A percentile compares a stretch with the other conserved stretches of the same genome.
Conservation (phyloP, 352 stramenopile species). For the Thalassiosira mediterranea region DNA sequence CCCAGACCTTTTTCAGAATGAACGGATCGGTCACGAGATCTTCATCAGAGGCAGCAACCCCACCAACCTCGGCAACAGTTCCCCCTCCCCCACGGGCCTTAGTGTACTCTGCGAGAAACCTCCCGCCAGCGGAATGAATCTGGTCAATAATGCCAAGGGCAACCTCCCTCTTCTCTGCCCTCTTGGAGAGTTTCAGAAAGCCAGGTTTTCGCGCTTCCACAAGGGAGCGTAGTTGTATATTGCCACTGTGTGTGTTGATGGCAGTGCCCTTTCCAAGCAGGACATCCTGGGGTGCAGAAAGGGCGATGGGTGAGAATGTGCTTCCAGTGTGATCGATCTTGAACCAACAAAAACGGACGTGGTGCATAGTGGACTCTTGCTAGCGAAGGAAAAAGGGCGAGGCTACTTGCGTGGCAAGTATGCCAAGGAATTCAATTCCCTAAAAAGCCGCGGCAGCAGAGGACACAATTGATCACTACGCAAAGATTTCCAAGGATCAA, state of each 20-base stretch:
- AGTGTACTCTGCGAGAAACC: conserved; percentile 26
- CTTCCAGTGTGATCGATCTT: no score
- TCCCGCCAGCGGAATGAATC: conserved; percentile 5
- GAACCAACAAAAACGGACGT: no score
- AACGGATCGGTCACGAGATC: neutral
- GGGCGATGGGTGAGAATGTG: no score
- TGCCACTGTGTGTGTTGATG: conserved; percentile 40
- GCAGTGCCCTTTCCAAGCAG: conserved; percentile 33
- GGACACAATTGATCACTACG: no score
- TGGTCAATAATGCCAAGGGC: conserved; percentile 27
- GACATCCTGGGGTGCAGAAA: conserved; percentile 42
- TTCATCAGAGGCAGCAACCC: no score
- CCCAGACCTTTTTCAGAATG: neutral
- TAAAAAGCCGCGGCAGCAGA: no score
- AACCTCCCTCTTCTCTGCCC: conserved; percentile 29
- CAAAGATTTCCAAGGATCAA: no score
- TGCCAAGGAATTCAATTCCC: no score
- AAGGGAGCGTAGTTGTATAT: conserved; percentile 30
- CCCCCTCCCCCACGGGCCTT: neutral
- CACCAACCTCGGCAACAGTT: neutral
- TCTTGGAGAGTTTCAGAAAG: neutral
- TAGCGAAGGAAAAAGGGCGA: no score
- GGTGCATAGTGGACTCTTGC: no score
- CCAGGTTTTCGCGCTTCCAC: conserved; percentile 19
- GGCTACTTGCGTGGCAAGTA: no score